Evolutionary conservation across 2,329 filamentous ascomycete species (phyloP), one percentile per base, ranked within the genome.

Genomic region (Venturia aucupariae): DNA sequence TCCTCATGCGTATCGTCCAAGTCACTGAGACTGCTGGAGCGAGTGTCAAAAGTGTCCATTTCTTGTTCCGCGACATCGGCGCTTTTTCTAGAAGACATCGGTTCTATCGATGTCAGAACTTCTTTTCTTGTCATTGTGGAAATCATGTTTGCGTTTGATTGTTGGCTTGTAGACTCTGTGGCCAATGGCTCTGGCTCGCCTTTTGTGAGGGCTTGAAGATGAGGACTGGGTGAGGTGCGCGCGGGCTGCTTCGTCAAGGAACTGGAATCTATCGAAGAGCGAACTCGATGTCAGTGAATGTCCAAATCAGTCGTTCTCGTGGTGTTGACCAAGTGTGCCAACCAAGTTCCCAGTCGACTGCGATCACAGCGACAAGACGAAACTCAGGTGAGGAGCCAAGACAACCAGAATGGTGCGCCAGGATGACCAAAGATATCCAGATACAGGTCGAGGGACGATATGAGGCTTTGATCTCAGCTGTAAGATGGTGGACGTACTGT

Each of bases 1-100:
- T 83, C 88, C 67, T 89, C 86, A 62, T 90, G 88, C 67, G 90
- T 87, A 71, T 96, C 90, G 72, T 92, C 92, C 65, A 96, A 90
- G 71, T 97, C 93, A 78, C 91, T 97, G 70, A 97, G 82, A 71
- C 92, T 94, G 76, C 93, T 97, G 46, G 92, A 97, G 63, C 89
- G 82, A 73, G 86, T 87, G 74, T 89, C 90, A 71, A 72, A 41
- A 57, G 32, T 42, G 60, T 65, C 59, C 5, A 42, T n/a, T 42
- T 61, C 51, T 27, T 35, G 38, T 4, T 48, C 24, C 19, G 39
- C 27, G 27, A 60, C 55, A 60, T 60, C 61, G 41, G 44, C 22
- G 32, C 59, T 48, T n/a, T 46, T 41, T 7, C 24, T 44, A 7
- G 27, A 41, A 19, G 54, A 55, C 24, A 57, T 24, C 22, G 51